Percentiles rank a stretch among this genome's conserved stretches.
These are phyloP conservation scores for Solanum hybrid DNA, from an alignment of 305 asterid species.

Conservation along the genomic window DNA sequence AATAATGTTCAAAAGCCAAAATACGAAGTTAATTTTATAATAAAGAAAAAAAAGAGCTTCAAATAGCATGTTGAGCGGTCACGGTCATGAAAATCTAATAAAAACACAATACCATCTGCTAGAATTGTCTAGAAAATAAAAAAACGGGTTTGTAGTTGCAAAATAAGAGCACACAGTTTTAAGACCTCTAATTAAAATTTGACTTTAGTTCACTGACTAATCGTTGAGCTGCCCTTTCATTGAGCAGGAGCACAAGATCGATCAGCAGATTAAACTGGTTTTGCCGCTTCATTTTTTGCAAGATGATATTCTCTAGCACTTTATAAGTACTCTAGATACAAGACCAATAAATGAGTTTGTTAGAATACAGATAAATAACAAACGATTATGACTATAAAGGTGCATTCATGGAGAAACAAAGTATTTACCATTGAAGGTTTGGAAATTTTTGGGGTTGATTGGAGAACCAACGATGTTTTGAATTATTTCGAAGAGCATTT, in stretches of 20 bases:
- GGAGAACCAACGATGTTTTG: background rate
- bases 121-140: background rate
- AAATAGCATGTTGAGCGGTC: background rate
- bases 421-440: background rate
- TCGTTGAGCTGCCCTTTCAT: background rate
- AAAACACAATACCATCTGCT: background rate
- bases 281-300: constrained; percentile 28
- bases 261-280: constrained; percentile 22
- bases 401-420: background rate
- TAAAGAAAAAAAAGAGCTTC: background rate
- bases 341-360: constrained; percentile 2
- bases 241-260: background rate
- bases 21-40: too few relatives aligned
- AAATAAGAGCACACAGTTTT: background rate
- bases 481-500: background rate
- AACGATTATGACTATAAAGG: background rate
- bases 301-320: constrained; percentile 61
- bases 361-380: background rate
- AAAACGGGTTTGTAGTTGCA: background rate
- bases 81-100: too few relatives aligned
- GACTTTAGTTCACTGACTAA: background rate
- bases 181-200: background rate
- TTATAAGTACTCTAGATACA: constrained; percentile 48
- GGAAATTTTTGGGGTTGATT: background rate
- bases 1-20: background rate